Conservation (phyloP, 331 rosid genomes). For the Rosa hybrid region DNA sequence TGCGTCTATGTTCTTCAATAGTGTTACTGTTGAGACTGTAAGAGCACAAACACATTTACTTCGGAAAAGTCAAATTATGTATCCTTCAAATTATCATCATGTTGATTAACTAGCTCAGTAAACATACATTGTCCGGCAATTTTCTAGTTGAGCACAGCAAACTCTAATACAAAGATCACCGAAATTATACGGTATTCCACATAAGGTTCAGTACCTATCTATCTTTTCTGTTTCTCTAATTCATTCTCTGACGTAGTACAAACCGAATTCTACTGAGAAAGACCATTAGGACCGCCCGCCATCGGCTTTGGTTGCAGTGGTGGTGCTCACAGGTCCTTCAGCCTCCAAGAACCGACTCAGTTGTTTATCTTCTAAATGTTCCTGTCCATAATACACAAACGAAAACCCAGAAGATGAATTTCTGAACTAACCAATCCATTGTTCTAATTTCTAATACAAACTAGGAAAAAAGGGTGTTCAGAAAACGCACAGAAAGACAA, state of each 20-base stretch:
- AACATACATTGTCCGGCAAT: neutral
- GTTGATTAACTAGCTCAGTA: slow-evolving; percentile 5
- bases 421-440: neutral
- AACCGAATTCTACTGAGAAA: slow-evolving; percentile 24
- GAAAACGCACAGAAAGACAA: slow-evolving; percentile 63
- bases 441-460: neutral
- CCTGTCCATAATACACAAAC: slow-evolving; percentile 35
- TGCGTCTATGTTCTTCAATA: neutral
- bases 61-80: neutral
- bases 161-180: neutral
- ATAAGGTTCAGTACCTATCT: neutral
- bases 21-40: neutral
- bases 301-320: neutral
- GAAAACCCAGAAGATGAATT: neutral
- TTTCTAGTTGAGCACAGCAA: neutral
- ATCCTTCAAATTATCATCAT: neutral
- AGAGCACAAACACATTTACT: neutral
- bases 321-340: slow-evolving; percentile 38
- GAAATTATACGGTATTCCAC: neutral
- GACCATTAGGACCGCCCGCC: slow-evolving; percentile 15
- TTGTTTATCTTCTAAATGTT: slow-evolving; percentile 67
- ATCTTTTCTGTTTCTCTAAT: neutral
- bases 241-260: neutral
- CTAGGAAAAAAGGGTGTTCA: neutral
- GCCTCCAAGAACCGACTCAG: slow-evolving; percentile 75